Conservation (phyloP, 768 basidiomycete genomes). For the Exidia glandulosa region DNA sequence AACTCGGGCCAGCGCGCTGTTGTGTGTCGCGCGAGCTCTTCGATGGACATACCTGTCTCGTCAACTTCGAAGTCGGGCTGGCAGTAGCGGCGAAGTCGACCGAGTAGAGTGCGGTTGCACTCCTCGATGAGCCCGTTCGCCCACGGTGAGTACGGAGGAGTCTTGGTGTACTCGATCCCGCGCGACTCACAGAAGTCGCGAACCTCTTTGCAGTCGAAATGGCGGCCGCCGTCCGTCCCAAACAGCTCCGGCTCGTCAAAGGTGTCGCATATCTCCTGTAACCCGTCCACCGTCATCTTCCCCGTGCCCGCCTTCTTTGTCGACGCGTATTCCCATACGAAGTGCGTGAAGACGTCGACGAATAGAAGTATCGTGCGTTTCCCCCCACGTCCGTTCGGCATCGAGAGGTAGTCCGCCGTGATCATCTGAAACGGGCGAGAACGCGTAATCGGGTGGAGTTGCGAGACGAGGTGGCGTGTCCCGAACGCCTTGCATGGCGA, state of each 20-base stretch:
- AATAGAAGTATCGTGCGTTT: conserved; percentile 3
- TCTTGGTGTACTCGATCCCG: neutral
- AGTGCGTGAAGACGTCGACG: conserved; percentile 15
- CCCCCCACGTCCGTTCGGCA: conserved; percentile 1
- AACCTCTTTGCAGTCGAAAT: neutral
- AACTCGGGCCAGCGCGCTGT: neutral
- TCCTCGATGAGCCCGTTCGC: neutral
- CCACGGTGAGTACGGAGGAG: neutral
- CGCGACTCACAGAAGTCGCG: neutral
- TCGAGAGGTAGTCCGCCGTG: conserved; percentile 5
- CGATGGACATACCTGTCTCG: neutral
- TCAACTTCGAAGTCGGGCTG: neutral
- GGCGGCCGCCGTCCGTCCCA: neutral
- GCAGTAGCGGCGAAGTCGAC: neutral
- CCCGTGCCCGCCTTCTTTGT: conserved; percentile 16
- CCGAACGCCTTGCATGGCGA: neutral
- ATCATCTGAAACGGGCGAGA: conserved; percentile 3
- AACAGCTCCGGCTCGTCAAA: neutral
- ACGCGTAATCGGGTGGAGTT: conserved; percentile 1
- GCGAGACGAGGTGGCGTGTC: neutral
- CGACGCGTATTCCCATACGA: conserved; percentile 20
- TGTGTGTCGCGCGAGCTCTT: too few species aligned
- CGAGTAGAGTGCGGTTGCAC: neutral
- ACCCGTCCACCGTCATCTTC: conserved; percentile 13
- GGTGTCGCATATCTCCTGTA: conserved; percentile 12